Conservation (phyloP, 129 eudicot genomes). For the sunflower (Helianthus annuus) region DNA sequence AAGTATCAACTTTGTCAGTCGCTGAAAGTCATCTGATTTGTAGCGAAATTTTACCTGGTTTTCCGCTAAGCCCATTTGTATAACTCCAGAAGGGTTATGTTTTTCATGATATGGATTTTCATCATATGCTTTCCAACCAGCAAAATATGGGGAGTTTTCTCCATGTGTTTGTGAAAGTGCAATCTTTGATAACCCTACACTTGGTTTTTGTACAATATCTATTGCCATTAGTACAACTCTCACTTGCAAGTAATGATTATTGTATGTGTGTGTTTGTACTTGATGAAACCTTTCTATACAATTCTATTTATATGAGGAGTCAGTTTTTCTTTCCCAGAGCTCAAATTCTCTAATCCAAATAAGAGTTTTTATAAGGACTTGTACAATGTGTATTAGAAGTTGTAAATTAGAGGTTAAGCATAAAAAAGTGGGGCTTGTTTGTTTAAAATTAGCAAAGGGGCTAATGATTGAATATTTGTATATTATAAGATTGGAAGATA, state of each 20-base stretch:
- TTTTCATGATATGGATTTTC: constrained; percentile 81
- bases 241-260: constrained; percentile 6
- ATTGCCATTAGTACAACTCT: constrained; percentile 53
- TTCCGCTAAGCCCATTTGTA: constrained; percentile 98
- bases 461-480: constrained; percentile 67
- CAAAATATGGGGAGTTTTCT: constrained; percentile 95
- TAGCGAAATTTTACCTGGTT: constrained; percentile 60
- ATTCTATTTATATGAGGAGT: constrained; percentile 43
- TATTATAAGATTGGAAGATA: constrained; percentile 55
- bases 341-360: constrained; percentile 2
- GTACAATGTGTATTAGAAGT: constrained; percentile 2
- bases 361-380: not conserved
- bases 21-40: too few relatives aligned
- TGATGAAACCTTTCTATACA: constrained; percentile 35
- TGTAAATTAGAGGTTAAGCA: constrained; percentile 13
- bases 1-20: too few relatives aligned
- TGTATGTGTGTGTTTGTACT: constrained; percentile 17
- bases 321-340: constrained; percentile 17
- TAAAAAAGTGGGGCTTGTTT: not conserved
- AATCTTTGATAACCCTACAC: constrained; percentile 60
- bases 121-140: constrained; percentile 98
- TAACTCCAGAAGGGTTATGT: constrained; percentile 74
- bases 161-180: constrained; percentile 95
- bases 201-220: constrained; percentile 57
- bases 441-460: constrained; percentile 17